Conservation (phyloP, 2,329 filamentous ascomycete species). For the Xylaria polymorpha region DNA sequence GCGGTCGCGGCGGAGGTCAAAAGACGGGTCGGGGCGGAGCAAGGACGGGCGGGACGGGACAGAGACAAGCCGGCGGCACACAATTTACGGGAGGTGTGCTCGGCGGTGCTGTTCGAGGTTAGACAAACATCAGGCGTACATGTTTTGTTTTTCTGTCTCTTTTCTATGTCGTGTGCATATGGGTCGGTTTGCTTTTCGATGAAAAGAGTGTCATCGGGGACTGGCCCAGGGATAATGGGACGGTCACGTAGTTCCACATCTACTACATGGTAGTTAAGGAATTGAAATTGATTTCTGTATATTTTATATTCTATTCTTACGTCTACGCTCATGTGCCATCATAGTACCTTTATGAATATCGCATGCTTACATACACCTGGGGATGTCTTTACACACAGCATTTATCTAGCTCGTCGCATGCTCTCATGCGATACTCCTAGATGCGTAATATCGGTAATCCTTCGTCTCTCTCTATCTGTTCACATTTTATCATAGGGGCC, state of each 20-base stretch:
- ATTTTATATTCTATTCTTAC: constrained; percentile 2
- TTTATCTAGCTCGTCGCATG: not conserved
- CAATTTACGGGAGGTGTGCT: constrained; percentile 86
- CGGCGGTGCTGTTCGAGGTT: constrained; percentile 74
- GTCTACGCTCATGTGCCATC: not conserved
- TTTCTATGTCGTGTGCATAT: constrained; percentile 47
- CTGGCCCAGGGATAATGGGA: constrained; percentile 39
- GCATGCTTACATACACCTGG: not conserved
- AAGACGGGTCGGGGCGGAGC: constrained; percentile 57
- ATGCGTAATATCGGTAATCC: not conserved
- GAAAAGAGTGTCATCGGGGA: constrained; percentile 39
- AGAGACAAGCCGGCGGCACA: constrained; percentile 76
- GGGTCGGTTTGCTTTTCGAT: constrained; percentile 44
- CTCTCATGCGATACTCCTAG: not conserved
- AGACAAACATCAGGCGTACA: constrained; percentile 44
- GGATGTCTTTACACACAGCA: constrained; percentile 7
- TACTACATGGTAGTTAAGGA: constrained; percentile 37
- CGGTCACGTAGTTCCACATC: constrained; percentile 38
- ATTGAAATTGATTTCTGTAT: constrained; percentile 38
- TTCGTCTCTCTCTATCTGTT: not conserved
- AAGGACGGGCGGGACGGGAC: constrained; percentile 68
- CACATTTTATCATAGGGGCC: not conserved
- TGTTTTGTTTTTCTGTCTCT: constrained; percentile 43
- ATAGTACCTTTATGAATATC: not conserved
- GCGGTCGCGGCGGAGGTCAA: constrained; percentile 65